Conservation (phyloP, 805 yeast species). For the Starmerella potacharoeniae region DNA sequence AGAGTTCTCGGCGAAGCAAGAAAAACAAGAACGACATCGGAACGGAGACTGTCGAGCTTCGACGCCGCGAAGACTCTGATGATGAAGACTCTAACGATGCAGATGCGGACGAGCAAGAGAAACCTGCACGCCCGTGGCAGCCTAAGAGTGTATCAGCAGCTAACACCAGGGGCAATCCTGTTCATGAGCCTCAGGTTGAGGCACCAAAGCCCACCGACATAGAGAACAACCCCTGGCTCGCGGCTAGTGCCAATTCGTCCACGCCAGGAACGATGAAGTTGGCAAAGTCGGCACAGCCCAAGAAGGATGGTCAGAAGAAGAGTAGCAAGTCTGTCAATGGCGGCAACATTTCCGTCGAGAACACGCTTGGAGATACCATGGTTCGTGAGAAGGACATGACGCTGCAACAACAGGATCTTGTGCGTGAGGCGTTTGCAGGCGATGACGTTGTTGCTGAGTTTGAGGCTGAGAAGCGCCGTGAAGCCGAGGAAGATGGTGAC, state of each 20-base stretch:
- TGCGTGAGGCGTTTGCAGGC: slow-evolving; percentile 91
- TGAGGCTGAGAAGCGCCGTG: slow-evolving; percentile 58
- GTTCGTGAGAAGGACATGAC: slow-evolving; percentile 24
- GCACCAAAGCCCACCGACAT: neutral
- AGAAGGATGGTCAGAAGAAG: slow-evolving; percentile 31
- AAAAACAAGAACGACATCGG: slow-evolving; percentile 5
- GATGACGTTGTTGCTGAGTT: slow-evolving; percentile 85
- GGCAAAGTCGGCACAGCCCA: neutral
- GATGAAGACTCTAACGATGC: neutral
- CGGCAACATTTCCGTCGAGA: slow-evolving; percentile 14
- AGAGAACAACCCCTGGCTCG: slow-evolving; percentile 15
- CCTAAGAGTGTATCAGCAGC: neutral
- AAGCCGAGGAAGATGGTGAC: slow-evolving; percentile 69
- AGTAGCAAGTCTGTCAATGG: slow-evolving; percentile 18
- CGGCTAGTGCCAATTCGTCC: neutral
- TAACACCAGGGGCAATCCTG: neutral
- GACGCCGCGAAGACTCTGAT: neutral
- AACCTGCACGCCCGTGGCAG: neutral
- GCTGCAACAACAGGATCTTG: slow-evolving; percentile 42
- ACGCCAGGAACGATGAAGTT: slow-evolving; percentile 11
- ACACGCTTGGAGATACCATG: slow-evolving; percentile 19
- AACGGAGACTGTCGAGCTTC: slow-evolving; percentile 7
- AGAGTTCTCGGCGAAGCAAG: neutral
- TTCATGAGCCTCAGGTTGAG: too few relatives aligned
- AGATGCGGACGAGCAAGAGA: neutral